phyloP scores from a whole-genome alignment of 768 basidiomycete species.

The Tulasnella sp. region DNA sequence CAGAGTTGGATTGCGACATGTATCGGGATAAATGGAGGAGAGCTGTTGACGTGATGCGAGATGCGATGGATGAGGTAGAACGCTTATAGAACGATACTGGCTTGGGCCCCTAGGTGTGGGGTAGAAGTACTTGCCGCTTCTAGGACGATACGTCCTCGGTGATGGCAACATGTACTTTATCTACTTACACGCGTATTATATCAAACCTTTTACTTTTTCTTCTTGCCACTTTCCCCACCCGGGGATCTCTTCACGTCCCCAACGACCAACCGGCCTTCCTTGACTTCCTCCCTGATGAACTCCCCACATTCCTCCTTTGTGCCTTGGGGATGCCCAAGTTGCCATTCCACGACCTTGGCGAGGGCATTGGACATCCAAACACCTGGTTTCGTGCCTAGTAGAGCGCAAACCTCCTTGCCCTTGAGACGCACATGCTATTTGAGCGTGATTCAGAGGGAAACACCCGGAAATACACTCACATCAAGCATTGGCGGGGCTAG shows the following conservation, averaged over 20 bases:
- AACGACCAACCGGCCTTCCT: constrained; percentile 19
- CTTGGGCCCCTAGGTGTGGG: neutral
- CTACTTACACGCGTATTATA: neutral
- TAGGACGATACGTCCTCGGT: too few relatives aligned
- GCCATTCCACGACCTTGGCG: constrained; percentile 75
- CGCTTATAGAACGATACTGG: neutral
- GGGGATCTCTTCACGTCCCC: neutral
- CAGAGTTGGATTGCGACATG: neutral
- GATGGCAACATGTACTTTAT: neutral
- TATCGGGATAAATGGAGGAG: neutral
- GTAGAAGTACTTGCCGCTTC: neutral
- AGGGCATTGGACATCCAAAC: constrained; percentile 65
- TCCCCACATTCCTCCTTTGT: constrained; percentile 61
- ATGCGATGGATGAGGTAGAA: neutral
- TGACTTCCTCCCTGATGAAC: constrained; percentile 60
- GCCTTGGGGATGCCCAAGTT: constrained; percentile 67
- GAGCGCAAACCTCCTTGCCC: constrained; percentile 64
- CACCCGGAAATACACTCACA: constrained; percentile 49
- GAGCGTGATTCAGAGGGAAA: neutral
- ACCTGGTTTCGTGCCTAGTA: constrained; percentile 59
- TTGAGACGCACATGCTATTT: constrained; percentile 37
- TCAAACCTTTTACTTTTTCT: neutral
- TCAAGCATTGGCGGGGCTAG: constrained; percentile 74
- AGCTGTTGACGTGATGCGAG: neutral
- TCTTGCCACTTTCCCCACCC: neutral